Base-by-base conservation (phyloP, 768 basidiomycete genomes). In the Termitomyces sp. region DNA sequence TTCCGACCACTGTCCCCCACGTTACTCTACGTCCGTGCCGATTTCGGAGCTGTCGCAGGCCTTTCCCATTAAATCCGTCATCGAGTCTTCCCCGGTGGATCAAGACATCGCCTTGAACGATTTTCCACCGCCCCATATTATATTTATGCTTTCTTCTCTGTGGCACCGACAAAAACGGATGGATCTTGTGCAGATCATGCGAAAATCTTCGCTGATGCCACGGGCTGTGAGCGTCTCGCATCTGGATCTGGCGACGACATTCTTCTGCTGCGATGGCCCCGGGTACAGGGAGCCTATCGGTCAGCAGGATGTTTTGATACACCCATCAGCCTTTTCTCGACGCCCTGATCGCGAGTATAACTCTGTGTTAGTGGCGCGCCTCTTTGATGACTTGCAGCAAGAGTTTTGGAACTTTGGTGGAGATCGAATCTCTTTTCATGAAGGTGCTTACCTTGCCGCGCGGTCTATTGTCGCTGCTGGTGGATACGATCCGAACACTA, bases 211-310 rank as follows among this genome's bases (percentile, higher is more conserved):
- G 7, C 48, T 59, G 12, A 42, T 57, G 18, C 48, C 62, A 20
- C 39, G 18, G 38, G 28, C 28, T n/a, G n/a, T 36, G 18, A 57
- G 36, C 20, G 35, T 48, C 16, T 46, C 36, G 15, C 63, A 68
- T 48, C 62, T 75, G 12, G 42, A 67, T 24, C 64, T 75, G 1
- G 72, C 74, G 0, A 71, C 70, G 4, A 71, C 70, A 0, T 63
- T 67, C 18, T 74, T 74, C 39, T 59, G 18, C 18, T 66, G 65
- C 45, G 54, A 24, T 22, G 69, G 66, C 33, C 42, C 51, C 16
- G 46, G 55, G 13, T 50, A 66, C 50, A 49, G 66, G 46, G 63
- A 67, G 40, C 65, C 69, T 42, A 65, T 69, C 20, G 63, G 64
- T 36, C 64, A 65, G 49, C 60, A 60, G 51, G 64, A 68, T 28